Evolutionary conservation across 306 rosid species (phyloP).

Genomic region (Luffa acutangula): DNA sequence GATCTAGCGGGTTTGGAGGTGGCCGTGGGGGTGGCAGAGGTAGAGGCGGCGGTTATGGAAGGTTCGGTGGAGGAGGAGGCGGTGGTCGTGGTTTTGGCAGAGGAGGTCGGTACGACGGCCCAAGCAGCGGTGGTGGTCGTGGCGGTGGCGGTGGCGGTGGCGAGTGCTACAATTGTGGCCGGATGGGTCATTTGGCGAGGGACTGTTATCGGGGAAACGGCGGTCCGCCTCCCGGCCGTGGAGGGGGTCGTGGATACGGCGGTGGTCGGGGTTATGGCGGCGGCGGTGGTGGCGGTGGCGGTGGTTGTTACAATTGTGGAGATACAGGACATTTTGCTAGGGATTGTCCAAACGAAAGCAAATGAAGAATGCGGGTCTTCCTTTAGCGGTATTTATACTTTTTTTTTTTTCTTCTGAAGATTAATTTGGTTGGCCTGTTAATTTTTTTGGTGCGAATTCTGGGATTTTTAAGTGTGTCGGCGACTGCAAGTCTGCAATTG

Average conservation of each 20-base stretch:
- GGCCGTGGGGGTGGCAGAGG: slow-evolving; percentile 25
- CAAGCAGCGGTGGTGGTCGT: slow-evolving; percentile 10
- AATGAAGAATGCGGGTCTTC: slow-evolving; percentile 18
- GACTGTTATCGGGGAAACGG: slow-evolving; percentile 34
- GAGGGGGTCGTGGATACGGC: slow-evolving; percentile 11
- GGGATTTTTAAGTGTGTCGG: neutral
- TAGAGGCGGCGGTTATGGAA: slow-evolving; percentile 17
- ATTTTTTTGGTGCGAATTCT: neutral
- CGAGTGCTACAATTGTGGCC: slow-evolving; percentile 64
- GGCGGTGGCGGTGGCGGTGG: slow-evolving; percentile 18
- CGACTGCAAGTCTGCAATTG: neutral
- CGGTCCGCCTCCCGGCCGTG: slow-evolving; percentile 17
- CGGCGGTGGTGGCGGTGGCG: slow-evolving; percentile 2
- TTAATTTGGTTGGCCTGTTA: neutral
- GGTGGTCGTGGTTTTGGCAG: slow-evolving; percentile 17
- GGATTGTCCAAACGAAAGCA: slow-evolving; percentile 39
- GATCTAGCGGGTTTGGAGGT: slow-evolving; percentile 26
- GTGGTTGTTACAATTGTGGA: slow-evolving; percentile 57
- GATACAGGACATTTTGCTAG: slow-evolving; percentile 83
- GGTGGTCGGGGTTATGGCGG: slow-evolving; percentile 19
- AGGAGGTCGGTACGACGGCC: slow-evolving; percentile 13
- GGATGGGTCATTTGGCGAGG: slow-evolving; percentile 56
- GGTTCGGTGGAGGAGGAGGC: slow-evolving; percentile 13
- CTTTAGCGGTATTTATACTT: neutral
- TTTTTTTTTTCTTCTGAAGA: neutral